Percentiles rank a stretch among this genome's conserved stretches.
Evolutionary conservation across 1,284 basidiomycete genomes (phyloP).

Genomic region (Trametes polyzona): DNA sequence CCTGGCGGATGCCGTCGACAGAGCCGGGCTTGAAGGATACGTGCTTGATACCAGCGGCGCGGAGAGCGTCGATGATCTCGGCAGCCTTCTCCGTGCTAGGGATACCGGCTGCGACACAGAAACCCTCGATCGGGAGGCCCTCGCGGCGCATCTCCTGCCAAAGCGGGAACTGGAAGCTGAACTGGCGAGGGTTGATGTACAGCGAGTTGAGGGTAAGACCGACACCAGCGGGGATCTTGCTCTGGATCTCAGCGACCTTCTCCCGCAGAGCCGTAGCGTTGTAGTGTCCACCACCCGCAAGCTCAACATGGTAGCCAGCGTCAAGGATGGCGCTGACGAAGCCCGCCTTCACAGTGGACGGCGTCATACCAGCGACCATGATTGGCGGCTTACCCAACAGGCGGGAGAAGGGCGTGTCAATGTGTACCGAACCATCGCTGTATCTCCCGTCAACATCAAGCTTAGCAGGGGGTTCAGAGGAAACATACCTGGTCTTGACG

Average conservation of each 20-base stretch:
- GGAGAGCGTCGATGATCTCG: conserved; percentile 57
- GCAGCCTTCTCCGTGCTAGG: conserved; percentile 91
- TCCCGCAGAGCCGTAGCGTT: conserved; percentile 85
- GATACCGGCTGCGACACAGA: conserved; percentile 97
- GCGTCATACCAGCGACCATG: conserved; percentile 99
- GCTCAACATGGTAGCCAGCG: conserved; percentile 95
- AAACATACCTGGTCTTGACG: conserved; percentile 82
- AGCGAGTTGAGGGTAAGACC: conserved; percentile 94
- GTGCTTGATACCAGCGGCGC: conserved; percentile 85
- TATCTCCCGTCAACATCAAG: conserved; percentile 3
- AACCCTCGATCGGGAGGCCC: conserved; percentile 94
- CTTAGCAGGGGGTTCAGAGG: neutral
- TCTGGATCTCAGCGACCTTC: conserved; percentile 90
- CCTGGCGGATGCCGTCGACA: conserved; percentile 95
- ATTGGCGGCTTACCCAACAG: conserved; percentile 95
- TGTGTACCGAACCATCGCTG: conserved; percentile 87
- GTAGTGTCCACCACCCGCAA: conserved; percentile 98
- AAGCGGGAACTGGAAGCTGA: conserved; percentile 94
- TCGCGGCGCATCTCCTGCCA: conserved; percentile 98
- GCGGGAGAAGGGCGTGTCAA: conserved; percentile 97
- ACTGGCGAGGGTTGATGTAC: conserved; percentile 98
- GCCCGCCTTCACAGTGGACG: conserved; percentile 89
- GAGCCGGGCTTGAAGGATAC: conserved; percentile 98
- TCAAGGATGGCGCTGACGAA: conserved; percentile 92
- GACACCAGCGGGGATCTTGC: conserved; percentile 81